These are phyloP conservation scores for Penicillium coffeae DNA, from an alignment of 495 filamentous ascomycete species.

Conservation along the genomic window DNA sequence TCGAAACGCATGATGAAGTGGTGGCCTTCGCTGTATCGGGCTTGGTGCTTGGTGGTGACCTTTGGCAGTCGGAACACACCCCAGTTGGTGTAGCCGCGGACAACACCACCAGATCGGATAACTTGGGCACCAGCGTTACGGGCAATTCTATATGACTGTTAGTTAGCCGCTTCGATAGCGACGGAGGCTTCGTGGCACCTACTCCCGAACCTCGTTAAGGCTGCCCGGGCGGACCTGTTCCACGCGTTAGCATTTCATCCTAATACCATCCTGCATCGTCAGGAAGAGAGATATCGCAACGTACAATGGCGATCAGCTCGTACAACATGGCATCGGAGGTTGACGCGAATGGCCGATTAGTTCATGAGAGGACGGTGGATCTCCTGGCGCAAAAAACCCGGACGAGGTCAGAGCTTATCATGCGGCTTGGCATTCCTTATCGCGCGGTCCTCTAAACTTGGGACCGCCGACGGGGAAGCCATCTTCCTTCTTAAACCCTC, in stretches of 20 bases:
- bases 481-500: slow-evolving; percentile 27
- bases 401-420: slow-evolving; percentile 28
- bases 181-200: slow-evolving; percentile 28
- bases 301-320: slow-evolving; percentile 92
- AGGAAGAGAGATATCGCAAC: slow-evolving; percentile 30
- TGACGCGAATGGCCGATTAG: slow-evolving; percentile 17
- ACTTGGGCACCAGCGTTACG: slow-evolving; percentile 78
- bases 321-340: slow-evolving; percentile 71
- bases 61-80: slow-evolving; percentile 81
- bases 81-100: slow-evolving; percentile 93
- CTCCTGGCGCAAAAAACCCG: slow-evolving; percentile 22
- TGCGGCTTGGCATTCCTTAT: slow-evolving; percentile 28
- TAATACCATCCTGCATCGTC: not conserved
- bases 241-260: slow-evolving; percentile 5
- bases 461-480: slow-evolving; percentile 26
- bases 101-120: slow-evolving; percentile 79
- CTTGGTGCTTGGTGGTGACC: slow-evolving; percentile 69
- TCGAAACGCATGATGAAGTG: slow-evolving; percentile 99
- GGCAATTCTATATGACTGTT: slow-evolving; percentile 61
- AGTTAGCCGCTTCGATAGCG: slow-evolving; percentile 8
- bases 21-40: slow-evolving; percentile 75
- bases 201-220: slow-evolving; percentile 93
- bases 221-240: slow-evolving; percentile 82
- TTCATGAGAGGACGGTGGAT: slow-evolving; percentile 5
- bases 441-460: not conserved